Evolutionary conservation across 192 early-diverging fungal genomes (phyloP).

Genomic region (Podila epicladia): DNA sequence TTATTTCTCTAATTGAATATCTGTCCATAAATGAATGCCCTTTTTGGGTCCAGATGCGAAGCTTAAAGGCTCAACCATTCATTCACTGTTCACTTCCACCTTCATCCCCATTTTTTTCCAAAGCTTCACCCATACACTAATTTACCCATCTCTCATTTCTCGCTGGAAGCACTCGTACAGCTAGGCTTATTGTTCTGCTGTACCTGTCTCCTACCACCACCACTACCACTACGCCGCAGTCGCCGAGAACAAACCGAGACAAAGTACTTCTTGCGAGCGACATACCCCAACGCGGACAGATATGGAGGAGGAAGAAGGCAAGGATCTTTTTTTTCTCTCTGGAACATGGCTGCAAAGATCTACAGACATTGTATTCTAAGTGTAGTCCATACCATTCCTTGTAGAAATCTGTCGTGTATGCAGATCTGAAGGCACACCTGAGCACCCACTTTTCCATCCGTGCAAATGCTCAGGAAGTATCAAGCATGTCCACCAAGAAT

Average conservation of each 20-base stretch:
- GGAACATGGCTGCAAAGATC: background rate
- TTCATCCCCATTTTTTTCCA: too few species aligned
- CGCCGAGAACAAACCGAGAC: background rate
- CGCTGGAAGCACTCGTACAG: background rate
- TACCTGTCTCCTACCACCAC: background rate
- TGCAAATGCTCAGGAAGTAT: conserved; percentile 98
- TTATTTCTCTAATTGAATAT: background rate
- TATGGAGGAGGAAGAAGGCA: conserved; percentile 43
- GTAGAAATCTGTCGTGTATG: conserved; percentile 85
- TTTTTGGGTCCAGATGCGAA: background rate
- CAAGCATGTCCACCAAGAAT: conserved; percentile 92
- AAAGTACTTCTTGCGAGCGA: background rate
- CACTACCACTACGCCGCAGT: background rate
- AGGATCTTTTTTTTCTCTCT: background rate
- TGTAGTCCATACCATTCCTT: background rate
- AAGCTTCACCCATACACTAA: too few species aligned
- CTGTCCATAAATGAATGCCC: background rate
- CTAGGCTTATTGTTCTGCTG: background rate
- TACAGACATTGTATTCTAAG: background rate
- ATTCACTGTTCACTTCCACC: too few species aligned
- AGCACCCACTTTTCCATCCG: conserved; percentile 90
- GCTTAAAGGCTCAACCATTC: background rate
- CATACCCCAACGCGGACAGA: background rate
- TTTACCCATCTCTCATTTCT: too few species aligned
- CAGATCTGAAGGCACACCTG: conserved; percentile 75